A percentile compares a stretch with the other conserved stretches of the same genome.
Evolutionary conservation across 108 stramenopile species (phyloP).

Genomic region (Parietichytrium sp.): DNA sequence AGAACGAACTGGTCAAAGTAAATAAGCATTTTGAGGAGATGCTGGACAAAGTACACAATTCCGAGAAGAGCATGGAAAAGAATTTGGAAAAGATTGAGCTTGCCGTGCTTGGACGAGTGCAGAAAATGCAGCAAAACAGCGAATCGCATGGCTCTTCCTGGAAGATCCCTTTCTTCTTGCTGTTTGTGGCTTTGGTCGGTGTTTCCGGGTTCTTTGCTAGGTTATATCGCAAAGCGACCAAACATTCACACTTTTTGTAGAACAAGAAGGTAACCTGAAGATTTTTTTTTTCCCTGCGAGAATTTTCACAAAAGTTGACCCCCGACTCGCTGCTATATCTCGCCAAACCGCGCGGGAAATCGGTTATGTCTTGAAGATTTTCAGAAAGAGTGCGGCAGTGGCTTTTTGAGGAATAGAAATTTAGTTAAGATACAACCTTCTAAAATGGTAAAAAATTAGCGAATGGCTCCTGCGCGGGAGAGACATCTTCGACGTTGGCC

Average conservation of each 20-base stretch:
- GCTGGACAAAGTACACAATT: conserved; percentile 28
- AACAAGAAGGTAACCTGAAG: too few relatives aligned
- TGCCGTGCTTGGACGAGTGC: neutral
- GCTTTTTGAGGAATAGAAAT: too few relatives aligned
- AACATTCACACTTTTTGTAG: conserved; percentile 21
- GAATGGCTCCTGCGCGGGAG: too few relatives aligned
- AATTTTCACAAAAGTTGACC: too few relatives aligned
- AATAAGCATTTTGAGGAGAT: conserved; percentile 40
- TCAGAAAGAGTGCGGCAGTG: too few relatives aligned
- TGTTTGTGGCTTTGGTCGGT: neutral
- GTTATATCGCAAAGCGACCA: conserved; percentile 27
- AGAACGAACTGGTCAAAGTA: conserved; percentile 4
- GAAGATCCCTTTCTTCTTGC: conserved; percentile 33
- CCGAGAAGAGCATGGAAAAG: conserved; percentile 34
- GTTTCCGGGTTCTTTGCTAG: neutral
- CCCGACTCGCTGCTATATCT: too few relatives aligned
- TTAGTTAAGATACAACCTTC: too few relatives aligned
- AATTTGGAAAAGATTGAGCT: conserved; percentile 32
- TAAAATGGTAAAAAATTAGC: too few relatives aligned
- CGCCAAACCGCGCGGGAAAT: too few relatives aligned
- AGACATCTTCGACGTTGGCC: too few relatives aligned
- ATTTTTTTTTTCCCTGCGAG: too few relatives aligned
- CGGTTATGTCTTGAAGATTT: too few relatives aligned
- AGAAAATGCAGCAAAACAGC: neutral
- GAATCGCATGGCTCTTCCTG: neutral